Evolutionary conservation across 257 asterid genomes (phyloP).

Genomic region (Vinca minor): DNA sequence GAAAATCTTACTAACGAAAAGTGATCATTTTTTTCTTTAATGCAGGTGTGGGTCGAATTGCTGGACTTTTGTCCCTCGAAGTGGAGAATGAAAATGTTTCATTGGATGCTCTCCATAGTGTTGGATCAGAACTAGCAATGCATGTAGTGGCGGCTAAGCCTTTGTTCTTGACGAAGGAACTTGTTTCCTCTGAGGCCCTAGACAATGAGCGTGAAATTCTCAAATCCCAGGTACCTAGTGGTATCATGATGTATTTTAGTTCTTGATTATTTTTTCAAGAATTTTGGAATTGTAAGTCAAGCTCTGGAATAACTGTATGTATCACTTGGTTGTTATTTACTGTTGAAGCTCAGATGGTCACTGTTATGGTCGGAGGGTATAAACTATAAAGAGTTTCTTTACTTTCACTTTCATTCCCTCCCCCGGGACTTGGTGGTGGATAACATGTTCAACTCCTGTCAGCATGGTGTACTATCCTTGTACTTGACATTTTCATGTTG

Average conservation of each 20-base stretch:
- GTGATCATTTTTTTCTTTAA: slow-evolving; percentile 2
- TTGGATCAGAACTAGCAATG: slow-evolving; percentile 96
- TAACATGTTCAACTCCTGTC: not conserved
- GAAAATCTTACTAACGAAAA: not conserved
- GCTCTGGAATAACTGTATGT: too few species aligned
- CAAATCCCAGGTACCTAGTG: slow-evolving; percentile 70
- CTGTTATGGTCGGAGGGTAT: too few species aligned
- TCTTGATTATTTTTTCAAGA: not conserved
- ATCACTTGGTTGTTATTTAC: not conserved
- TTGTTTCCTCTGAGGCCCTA: slow-evolving; percentile 65
- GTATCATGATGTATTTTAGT: not conserved
- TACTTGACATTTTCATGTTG: not conserved
- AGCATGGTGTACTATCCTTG: not conserved
- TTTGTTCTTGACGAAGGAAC: slow-evolving; percentile 66
- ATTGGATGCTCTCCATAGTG: slow-evolving; percentile 57
- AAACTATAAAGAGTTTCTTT: too few species aligned
- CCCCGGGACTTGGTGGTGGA: not conserved
- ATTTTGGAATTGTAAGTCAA: not conserved
- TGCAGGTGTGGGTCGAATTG: slow-evolving; percentile 88
- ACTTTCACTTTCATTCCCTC: not conserved
- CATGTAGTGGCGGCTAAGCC: slow-evolving; percentile 95
- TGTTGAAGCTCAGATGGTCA: too few species aligned
- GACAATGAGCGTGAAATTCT: slow-evolving; percentile 78
- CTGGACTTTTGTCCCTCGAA: slow-evolving; percentile 82
- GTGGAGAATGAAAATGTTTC: slow-evolving; percentile 62